Conservation (phyloP, 23 red algal species). For the Gracilaria gracilis region DNA sequence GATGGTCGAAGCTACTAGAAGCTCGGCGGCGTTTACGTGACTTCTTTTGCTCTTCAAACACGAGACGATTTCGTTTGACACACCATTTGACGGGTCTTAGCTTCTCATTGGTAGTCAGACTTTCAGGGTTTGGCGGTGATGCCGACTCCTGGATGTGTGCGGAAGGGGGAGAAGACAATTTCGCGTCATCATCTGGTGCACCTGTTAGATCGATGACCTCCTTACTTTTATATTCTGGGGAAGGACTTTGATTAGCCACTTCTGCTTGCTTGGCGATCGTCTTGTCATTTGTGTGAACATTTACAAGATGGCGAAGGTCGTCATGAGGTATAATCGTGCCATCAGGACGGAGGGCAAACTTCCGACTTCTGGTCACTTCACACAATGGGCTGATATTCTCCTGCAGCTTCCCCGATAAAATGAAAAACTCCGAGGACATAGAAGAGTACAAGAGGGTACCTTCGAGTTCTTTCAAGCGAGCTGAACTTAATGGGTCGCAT, state of each 20-base stretch:
- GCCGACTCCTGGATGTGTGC: too few relatives aligned
- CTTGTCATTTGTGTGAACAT: constrained; percentile 21
- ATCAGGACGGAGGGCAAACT: constrained; percentile 51
- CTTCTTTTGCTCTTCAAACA: neutral
- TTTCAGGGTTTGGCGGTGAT: neutral
- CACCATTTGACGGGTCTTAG: constrained; percentile 36
- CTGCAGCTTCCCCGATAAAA: constrained; percentile 44
- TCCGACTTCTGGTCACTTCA: constrained; percentile 30
- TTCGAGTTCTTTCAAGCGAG: constrained; percentile 36
- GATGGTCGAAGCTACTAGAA: neutral
- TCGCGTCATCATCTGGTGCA: too few relatives aligned
- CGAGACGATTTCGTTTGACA: neutral
- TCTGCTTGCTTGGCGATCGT: constrained; percentile 37
- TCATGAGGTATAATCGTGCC: constrained; percentile 45
- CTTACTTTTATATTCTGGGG: neutral
- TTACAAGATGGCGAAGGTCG: constrained; percentile 44
- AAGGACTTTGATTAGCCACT: neutral
- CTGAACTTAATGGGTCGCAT: neutral
- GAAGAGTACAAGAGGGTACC: constrained; percentile 41
- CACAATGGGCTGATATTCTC: constrained; percentile 45
- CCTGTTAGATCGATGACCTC: constrained; percentile 31
- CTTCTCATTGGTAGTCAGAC: neutral
- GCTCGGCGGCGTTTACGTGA: neutral
- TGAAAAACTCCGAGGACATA: constrained; percentile 11
- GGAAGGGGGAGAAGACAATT: too few relatives aligned